phyloP scores from a whole-genome alignment of 352 stramenopile species.

The Globisporangium cylindrosporum region DNA sequence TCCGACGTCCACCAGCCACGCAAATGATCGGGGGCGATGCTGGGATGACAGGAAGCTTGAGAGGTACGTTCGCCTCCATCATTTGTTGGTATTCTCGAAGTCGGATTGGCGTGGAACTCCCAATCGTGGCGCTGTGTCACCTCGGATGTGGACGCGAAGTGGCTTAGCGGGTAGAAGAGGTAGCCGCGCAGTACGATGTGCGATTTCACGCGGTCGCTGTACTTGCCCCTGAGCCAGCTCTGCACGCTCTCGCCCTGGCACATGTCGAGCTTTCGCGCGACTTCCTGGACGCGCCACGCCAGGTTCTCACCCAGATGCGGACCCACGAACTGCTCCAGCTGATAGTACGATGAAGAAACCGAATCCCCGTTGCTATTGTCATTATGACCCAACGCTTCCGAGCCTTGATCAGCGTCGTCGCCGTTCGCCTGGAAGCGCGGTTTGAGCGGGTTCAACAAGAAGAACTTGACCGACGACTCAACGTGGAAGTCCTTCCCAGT shows the following conservation, averaged over 20 bases:
- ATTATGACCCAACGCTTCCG: not conserved
- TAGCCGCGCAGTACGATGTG: slow-evolving; percentile 61
- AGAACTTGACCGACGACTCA: slow-evolving; percentile 83
- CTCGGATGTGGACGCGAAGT: slow-evolving; percentile 45
- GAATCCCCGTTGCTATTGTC: not conserved
- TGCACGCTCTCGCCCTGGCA: slow-evolving; percentile 49
- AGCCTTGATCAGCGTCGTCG: not conserved
- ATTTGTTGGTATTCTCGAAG: not conserved
- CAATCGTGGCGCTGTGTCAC: slow-evolving; percentile 45
- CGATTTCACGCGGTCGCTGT: slow-evolving; percentile 51
- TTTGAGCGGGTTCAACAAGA: slow-evolving; percentile 49
- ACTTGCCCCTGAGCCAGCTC: slow-evolving; percentile 45
- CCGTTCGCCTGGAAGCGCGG: not conserved
- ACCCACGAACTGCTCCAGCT: slow-evolving; percentile 67
- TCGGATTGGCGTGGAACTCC: slow-evolving; percentile 37
- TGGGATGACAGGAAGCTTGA: slow-evolving; percentile 15
- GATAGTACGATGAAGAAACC: slow-evolving; percentile 11
- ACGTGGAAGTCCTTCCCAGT: slow-evolving; percentile 49
- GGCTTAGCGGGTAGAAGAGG: slow-evolving; percentile 57
- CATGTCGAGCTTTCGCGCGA: slow-evolving; percentile 65
- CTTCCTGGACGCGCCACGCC: slow-evolving; percentile 65
- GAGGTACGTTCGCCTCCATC: not conserved
- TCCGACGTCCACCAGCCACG: slow-evolving; percentile 68
- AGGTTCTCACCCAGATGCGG: slow-evolving; percentile 73
- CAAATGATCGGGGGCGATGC: slow-evolving; percentile 45